Percentiles rank a stretch among this genome's conserved stretches.
Evolutionary conservation across 2,329 filamentous ascomycete species (phyloP).

Genomic region (Neofusicoccum ribis): DNA sequence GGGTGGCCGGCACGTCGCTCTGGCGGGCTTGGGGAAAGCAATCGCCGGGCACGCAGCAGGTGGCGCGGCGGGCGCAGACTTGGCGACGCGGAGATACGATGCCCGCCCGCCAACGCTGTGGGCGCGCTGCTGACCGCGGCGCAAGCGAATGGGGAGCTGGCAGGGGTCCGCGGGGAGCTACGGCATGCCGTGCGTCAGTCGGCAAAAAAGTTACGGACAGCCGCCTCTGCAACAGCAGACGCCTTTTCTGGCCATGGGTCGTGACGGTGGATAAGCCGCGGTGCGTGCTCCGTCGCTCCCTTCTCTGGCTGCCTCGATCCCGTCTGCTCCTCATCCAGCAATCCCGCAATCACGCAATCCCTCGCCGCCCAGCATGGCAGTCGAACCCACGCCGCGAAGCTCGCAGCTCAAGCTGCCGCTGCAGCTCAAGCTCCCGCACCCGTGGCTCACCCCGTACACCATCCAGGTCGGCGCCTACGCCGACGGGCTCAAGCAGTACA

Average conservation of each 20-base stretch:
- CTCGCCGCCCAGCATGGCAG: background rate
- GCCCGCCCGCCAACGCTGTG: background rate
- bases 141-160: too few relatives aligned
- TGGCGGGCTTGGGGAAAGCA: too few relatives aligned
- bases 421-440: slow-evolving; percentile 29
- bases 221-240: too few relatives aligned
- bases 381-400: background rate
- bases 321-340: background rate
- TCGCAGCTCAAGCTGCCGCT: background rate
- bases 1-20: background rate
- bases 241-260: too few relatives aligned
- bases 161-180: too few relatives aligned
- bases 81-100: background rate
- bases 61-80: too few relatives aligned
- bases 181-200: too few relatives aligned
- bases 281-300: too few relatives aligned
- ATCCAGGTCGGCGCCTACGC: background rate
- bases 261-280: too few relatives aligned
- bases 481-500: background rate
- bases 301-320: background rate
- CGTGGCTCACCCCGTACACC: slow-evolving; percentile 37
- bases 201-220: too few relatives aligned
- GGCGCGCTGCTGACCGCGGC: too few relatives aligned
- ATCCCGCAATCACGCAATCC: too few relatives aligned
- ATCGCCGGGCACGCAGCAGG: background rate